phyloP scores from a whole-genome alignment of 805 yeast genomes.

The Hyphopichia homilentoma region DNA sequence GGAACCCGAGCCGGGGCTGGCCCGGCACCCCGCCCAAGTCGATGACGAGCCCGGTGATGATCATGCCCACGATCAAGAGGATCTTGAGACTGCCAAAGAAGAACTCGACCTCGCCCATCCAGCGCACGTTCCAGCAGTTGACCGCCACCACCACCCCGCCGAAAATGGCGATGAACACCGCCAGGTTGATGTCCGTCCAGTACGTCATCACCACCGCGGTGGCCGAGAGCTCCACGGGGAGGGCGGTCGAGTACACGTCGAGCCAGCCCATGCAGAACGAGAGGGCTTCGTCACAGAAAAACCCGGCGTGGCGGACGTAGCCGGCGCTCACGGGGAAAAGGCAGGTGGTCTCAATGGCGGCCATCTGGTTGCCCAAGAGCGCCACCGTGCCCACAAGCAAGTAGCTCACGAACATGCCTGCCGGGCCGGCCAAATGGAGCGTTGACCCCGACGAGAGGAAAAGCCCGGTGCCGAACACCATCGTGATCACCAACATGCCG shows the following conservation, averaged over 20 bases:
- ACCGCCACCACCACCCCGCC: conserved; percentile 29
- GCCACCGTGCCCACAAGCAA: conserved; percentile 42
- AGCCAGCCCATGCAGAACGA: conserved; percentile 48
- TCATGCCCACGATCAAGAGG: conserved; percentile 17
- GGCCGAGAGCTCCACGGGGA: conserved; percentile 45
- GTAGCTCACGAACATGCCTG: conserved; percentile 46
- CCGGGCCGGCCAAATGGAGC: conserved; percentile 47
- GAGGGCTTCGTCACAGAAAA: conserved; percentile 40
- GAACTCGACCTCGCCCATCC: conserved; percentile 28
- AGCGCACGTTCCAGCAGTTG: conserved; percentile 36
- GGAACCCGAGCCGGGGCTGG: conserved; percentile 22
- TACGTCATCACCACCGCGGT: conserved; percentile 44
- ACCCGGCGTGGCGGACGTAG: conserved; percentile 31
- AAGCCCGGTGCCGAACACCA: conserved; percentile 47
- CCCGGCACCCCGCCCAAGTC: conserved; percentile 23
- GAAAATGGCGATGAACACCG: conserved; percentile 44
- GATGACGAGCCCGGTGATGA: conserved; percentile 16
- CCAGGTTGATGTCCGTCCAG: conserved; percentile 44
- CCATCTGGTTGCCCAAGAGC: conserved; percentile 31
- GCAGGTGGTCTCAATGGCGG: conserved; percentile 35
- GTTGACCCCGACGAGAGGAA: conserved; percentile 54
- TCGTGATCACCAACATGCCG: conserved; percentile 18
- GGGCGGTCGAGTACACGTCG: conserved; percentile 26
- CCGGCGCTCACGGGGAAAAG: conserved; percentile 38
- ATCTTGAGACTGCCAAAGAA: conserved; percentile 22